Conservation (phyloP, 768 basidiomycete genomes). For the Mycena polygramma region DNA sequence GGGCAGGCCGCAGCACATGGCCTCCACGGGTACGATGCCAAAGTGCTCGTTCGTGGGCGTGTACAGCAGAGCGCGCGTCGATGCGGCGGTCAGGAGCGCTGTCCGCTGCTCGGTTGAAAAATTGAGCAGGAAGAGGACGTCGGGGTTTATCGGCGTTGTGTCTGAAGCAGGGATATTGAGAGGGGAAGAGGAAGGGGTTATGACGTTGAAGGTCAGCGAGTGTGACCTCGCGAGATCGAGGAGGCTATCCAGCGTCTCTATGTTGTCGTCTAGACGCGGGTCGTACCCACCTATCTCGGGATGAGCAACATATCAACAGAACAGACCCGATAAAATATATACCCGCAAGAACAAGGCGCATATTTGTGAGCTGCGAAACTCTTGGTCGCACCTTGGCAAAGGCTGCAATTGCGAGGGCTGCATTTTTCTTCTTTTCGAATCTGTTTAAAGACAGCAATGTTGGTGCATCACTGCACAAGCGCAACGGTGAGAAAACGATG, state of each 20-base stretch:
- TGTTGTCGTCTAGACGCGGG: conserved; percentile 86
- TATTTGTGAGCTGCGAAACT: conserved; percentile 45
- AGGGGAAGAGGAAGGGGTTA: conserved; percentile 36
- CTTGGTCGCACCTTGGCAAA: conserved; percentile 70
- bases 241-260: conserved; percentile 62
- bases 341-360: conserved; percentile 85
- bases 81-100: conserved; percentile 76
- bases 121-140: conserved; percentile 92
- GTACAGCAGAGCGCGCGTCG: conserved; percentile 85
- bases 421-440: conserved; percentile 97
- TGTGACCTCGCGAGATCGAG: conserved; percentile 68
- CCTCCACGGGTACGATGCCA: conserved; percentile 96
- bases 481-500: conserved; percentile 1
- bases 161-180: conserved; percentile 57
- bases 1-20: conserved; percentile 91
- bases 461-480: conserved; percentile 64
- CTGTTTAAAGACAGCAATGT: conserved; percentile 92
- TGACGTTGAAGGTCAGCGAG: conserved; percentile 70
- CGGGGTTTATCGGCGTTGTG: conserved; percentile 56
- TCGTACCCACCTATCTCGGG: conserved; percentile 85
- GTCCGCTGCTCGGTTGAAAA: conserved; percentile 89
- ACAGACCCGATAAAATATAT: not conserved
- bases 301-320: conserved; percentile 1
- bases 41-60: conserved; percentile 98
- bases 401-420: conserved; percentile 81